phyloP scores from a whole-genome alignment of 2,329 filamentous ascomycete genomes.

The Fusarium kyushuense region DNA sequence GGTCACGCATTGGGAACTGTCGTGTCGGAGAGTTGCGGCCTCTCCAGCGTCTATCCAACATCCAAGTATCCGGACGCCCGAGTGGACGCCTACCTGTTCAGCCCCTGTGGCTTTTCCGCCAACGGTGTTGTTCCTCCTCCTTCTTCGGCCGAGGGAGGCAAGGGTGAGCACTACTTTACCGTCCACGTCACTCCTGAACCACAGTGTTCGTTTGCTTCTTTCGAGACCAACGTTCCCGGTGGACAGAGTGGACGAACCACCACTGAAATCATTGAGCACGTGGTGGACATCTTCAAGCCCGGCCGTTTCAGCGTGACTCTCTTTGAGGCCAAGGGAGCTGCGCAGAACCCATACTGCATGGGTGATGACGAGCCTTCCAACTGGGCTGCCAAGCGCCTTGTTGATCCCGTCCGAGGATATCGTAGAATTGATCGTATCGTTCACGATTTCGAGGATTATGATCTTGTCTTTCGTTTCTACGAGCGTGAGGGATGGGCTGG shows the following conservation, averaged over 20 bases:
- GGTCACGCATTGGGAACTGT: constrained; percentile 93
- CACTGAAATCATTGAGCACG: constrained; percentile 90
- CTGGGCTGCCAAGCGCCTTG: constrained; percentile 62
- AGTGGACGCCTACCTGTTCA: constrained; percentile 96
- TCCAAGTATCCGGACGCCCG: constrained; percentile 91
- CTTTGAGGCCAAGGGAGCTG: constrained; percentile 84
- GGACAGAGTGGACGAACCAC: constrained; percentile 89
- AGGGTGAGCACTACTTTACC: constrained; percentile 90
- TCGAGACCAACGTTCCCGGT: constrained; percentile 97
- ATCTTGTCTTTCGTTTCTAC: constrained; percentile 96
- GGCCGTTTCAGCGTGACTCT: constrained; percentile 98
- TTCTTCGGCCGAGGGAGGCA: constrained; percentile 55
- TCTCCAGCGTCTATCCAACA: constrained; percentile 88
- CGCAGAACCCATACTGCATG: constrained; percentile 57
- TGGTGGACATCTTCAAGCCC: constrained; percentile 95
- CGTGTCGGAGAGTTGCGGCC: constrained; percentile 88
- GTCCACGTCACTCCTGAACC: constrained; percentile 98
- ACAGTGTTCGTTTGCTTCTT: constrained; percentile 96
- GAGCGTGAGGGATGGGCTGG: constrained; percentile 84
- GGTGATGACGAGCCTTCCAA: constrained; percentile 56
- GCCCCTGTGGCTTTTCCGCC: constrained; percentile 95
- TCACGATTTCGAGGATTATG: constrained; percentile 97
- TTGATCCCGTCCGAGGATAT: constrained; percentile 88
- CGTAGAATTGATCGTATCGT: constrained; percentile 92
- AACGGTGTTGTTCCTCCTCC: constrained; percentile 93